Evolutionary conservation across 371 early-diverging fungal genomes (phyloP).

Genomic region (Blakeslea trispora): DNA sequence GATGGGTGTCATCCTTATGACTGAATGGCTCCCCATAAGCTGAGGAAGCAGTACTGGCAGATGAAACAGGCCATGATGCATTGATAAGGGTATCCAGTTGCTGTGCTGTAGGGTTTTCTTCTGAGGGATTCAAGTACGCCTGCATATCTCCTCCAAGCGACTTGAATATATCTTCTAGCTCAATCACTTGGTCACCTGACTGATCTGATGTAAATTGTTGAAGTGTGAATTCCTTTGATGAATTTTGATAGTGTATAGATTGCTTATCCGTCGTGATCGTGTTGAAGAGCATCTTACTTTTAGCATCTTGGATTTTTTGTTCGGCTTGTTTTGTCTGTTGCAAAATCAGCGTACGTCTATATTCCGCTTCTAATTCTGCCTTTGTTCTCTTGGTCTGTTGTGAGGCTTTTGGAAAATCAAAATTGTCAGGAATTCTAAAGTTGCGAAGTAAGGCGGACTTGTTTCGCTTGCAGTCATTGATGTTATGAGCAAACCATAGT

Average conservation of each 20-base stretch:
- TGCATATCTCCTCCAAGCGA: conserved; percentile 28
- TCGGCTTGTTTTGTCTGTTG: conserved; percentile 27
- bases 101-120: conserved; percentile 14
- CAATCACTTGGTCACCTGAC: conserved; percentile 44
- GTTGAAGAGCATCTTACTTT: background rate
- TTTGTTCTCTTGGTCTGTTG: conserved; percentile 13
- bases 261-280: background rate
- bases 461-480: conserved; percentile 36
- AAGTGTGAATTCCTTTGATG: conserved; percentile 35
- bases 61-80: conserved; percentile 14
- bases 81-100: conserved; percentile 13
- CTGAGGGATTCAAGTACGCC: conserved; percentile 18
- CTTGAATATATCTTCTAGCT: conserved; percentile 48
- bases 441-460: conserved; percentile 13
- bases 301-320: conserved; percentile 16
- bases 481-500: conserved; percentile 78
- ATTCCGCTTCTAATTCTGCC: conserved; percentile 20
- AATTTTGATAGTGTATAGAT: background rate
- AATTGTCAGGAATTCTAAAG: conserved; percentile 28
- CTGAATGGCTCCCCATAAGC: background rate
- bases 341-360: conserved; percentile 15
- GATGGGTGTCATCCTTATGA: background rate
- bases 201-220: conserved; percentile 53
- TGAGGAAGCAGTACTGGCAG: conserved; percentile 1
- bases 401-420: conserved; percentile 25